phyloP scores from a whole-genome alignment of 2,329 filamentous ascomycete genomes.

The Dactylellina parvicollis region DNA sequence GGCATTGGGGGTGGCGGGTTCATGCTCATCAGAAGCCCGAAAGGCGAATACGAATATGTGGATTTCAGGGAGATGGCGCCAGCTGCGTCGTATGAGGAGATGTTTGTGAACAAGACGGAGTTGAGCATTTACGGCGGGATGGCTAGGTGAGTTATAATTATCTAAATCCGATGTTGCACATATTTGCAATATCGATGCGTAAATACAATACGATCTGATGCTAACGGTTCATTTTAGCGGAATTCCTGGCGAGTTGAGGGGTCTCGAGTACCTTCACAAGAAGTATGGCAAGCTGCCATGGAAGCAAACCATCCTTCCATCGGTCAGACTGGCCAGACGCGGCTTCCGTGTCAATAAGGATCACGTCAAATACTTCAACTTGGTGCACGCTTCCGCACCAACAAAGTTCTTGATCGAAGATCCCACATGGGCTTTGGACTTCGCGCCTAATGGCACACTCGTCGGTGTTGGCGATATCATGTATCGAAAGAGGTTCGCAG shows the following conservation, averaged over 20 bases:
- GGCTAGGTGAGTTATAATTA: slow-evolving; percentile 65
- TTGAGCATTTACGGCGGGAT: slow-evolving; percentile 78
- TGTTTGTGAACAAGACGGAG: slow-evolving; percentile 78
- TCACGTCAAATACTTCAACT: slow-evolving; percentile 75
- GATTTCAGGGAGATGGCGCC: slow-evolving; percentile 92
- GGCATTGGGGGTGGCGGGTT: slow-evolving; percentile 93
- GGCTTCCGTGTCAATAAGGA: slow-evolving; percentile 80
- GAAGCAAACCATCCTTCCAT: slow-evolving; percentile 76
- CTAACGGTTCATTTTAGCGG: slow-evolving; percentile 62
- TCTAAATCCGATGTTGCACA: not conserved
- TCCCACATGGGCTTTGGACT: slow-evolving; percentile 84
- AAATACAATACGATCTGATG: slow-evolving; percentile 10
- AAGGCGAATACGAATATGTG: slow-evolving; percentile 83
- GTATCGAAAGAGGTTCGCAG: slow-evolving; percentile 80
- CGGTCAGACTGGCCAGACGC: slow-evolving; percentile 76
- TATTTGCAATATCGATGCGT: not conserved
- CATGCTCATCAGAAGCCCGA: slow-evolving; percentile 76
- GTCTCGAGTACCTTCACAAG: slow-evolving; percentile 61
- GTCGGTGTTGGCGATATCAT: slow-evolving; percentile 79
- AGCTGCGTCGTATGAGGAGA: slow-evolving; percentile 80
- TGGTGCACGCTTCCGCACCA: slow-evolving; percentile 62
- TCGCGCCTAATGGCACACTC: slow-evolving; percentile 81
- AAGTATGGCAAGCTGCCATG: slow-evolving; percentile 72
- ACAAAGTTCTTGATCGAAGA: slow-evolving; percentile 78
- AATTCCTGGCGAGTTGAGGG: slow-evolving; percentile 66